Evolutionary conservation across 1,139 yeast species (phyloP).

Genomic region (Blastobotrys illinoisensis): DNA sequence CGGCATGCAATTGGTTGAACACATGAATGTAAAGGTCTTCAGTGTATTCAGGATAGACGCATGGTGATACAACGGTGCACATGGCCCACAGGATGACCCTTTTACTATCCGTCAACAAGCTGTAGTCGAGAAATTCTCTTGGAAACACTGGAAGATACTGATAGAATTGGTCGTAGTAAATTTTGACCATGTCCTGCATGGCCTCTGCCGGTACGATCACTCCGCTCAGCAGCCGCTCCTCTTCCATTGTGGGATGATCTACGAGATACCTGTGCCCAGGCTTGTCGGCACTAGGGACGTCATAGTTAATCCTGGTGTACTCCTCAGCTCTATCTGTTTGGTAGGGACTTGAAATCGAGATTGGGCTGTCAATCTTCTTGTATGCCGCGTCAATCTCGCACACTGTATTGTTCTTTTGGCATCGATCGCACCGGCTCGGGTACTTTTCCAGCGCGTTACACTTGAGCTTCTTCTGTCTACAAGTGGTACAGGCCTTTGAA

Average conservation of each 20-base stretch:
- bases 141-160: slow-evolving; percentile 18
- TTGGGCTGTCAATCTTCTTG: background rate
- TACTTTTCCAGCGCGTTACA: slow-evolving; percentile 22
- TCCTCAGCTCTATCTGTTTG: background rate
- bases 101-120: slow-evolving; percentile 9
- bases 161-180: slow-evolving; percentile 13
- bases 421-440: slow-evolving; percentile 21
- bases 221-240: slow-evolving; percentile 2
- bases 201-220: slow-evolving; percentile 9
- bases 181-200: slow-evolving; percentile 11
- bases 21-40: background rate
- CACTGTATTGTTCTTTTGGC: slow-evolving; percentile 12
- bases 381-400: slow-evolving; percentile 19
- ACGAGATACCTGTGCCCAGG: background rate
- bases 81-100: slow-evolving; percentile 20
- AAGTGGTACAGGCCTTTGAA: slow-evolving; percentile 21
- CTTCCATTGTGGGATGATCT: background rate
- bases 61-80: slow-evolving; percentile 16
- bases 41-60: slow-evolving; percentile 4
- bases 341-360: background rate
- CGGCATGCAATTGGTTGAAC: background rate
- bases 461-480: slow-evolving; percentile 21
- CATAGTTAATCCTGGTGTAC: background rate
- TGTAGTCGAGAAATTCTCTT: slow-evolving; percentile 14
- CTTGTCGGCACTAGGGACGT: background rate